These are phyloP conservation scores for Kondoa malvinella DNA, from an alignment of 768 basidiomycete genomes.

Conservation along the genomic window DNA sequence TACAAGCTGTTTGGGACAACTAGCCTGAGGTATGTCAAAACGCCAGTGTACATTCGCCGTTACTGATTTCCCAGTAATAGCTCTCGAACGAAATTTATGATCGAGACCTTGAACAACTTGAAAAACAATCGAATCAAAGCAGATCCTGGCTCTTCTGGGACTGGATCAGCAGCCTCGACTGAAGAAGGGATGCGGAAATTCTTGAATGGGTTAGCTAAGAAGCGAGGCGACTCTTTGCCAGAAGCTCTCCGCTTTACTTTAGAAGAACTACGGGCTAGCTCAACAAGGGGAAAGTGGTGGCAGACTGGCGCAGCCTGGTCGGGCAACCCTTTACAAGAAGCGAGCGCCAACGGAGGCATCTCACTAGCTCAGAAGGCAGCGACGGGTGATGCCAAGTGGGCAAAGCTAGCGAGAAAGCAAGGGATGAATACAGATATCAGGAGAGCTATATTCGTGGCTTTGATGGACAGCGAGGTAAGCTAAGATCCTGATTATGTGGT, in stretches of 20 bases:
- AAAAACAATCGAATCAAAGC: constrained; percentile 65
- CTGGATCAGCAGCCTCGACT: constrained; percentile 56
- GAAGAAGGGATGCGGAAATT: constrained; percentile 80
- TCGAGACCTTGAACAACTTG: constrained; percentile 77
- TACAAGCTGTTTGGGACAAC: constrained; percentile 1
- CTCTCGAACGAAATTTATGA: constrained; percentile 84
- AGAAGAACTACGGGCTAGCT: constrained; percentile 63
- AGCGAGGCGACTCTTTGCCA: constrained; percentile 32
- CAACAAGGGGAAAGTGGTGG: constrained; percentile 95
- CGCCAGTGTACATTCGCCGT: not conserved
- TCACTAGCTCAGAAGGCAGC: constrained; percentile 21
- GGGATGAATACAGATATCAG: constrained; percentile 98
- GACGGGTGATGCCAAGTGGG: constrained; percentile 36
- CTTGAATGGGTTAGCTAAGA: constrained; percentile 55
- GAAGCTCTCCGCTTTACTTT: constrained; percentile 75
- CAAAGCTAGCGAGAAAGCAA: constrained; percentile 74
- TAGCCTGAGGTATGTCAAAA: constrained; percentile 39
- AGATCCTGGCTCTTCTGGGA: constrained; percentile 38
- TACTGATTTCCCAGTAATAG: constrained; percentile 33
- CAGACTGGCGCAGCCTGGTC: constrained; percentile 90
- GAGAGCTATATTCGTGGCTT: constrained; percentile 70
- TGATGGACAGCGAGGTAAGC: constrained; percentile 87
- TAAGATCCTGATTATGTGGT: not conserved
- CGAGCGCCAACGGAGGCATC: constrained; percentile 27
- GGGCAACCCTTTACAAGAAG: constrained; percentile 72